phyloP scores from a whole-genome alignment of 805 yeast genomes.

The Saccharomycopsis sp. region DNA sequence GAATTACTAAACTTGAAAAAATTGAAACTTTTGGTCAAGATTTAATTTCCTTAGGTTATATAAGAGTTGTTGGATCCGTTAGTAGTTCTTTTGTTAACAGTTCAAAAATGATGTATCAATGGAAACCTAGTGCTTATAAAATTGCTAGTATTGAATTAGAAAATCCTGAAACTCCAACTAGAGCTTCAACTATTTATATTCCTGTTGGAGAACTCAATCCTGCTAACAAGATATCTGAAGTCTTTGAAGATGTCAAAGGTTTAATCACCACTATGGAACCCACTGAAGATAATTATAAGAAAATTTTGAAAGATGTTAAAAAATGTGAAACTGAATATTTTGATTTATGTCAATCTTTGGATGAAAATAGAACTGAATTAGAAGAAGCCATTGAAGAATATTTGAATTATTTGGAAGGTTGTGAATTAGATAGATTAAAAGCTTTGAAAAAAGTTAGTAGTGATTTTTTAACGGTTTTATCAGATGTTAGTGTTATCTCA shows the following conservation, averaged over 20 bases:
- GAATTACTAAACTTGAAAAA: constrained; percentile 35
- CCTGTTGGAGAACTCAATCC: constrained; percentile 8
- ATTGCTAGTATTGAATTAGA: constrained; percentile 31
- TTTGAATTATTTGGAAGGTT: constrained; percentile 65
- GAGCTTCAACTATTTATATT: constrained; percentile 10
- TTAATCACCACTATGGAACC: constrained; percentile 18
- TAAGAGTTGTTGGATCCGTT: constrained; percentile 57
- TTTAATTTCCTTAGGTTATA: constrained; percentile 47
- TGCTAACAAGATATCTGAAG: constrained; percentile 12
- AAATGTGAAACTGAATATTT: constrained; percentile 48
- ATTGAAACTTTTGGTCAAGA: constrained; percentile 73
- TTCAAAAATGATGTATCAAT: constrained; percentile 65
- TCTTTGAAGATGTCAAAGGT: constrained; percentile 16
- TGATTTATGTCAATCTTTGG: constrained; percentile 46
- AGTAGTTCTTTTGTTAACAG: constrained; percentile 57
- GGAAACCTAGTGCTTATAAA: constrained; percentile 63
- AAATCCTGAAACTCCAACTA: background rate
- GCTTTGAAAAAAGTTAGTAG: constrained; percentile 68
- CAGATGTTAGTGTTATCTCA: constrained; percentile 48
- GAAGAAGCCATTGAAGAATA: constrained; percentile 70
- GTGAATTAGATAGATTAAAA: constrained; percentile 67
- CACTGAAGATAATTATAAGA: constrained; percentile 30
- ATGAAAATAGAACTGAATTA: constrained; percentile 55
- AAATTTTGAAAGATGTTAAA: constrained; percentile 46
- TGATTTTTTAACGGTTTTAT: constrained; percentile 59